phyloP scores from a whole-genome alignment of 2,329 filamentous ascomycete genomes.

The Emergomyces pasteurianus region DNA sequence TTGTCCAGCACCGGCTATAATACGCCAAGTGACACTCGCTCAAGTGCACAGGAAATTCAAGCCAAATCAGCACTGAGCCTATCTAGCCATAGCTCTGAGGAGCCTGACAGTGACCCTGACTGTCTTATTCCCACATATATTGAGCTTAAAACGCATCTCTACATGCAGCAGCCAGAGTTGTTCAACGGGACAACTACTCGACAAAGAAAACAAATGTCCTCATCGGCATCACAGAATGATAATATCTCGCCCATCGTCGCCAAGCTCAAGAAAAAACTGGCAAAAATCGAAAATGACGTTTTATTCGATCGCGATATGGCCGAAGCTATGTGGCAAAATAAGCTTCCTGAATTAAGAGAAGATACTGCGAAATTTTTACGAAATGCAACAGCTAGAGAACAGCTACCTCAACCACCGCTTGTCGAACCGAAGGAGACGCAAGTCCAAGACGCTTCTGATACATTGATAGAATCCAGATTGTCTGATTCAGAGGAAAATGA shows the following conservation, averaged over 20 bases:
- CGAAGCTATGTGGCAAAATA: conserved; percentile 52
- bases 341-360: conserved; percentile 42
- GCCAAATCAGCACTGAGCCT: background rate
- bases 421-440: conserved; percentile 13
- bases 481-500: conserved; percentile 17
- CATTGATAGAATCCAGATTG: background rate
- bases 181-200: conserved; percentile 29
- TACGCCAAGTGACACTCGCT: conserved; percentile 3
- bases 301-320: conserved; percentile 59
- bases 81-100: conserved; percentile 11
- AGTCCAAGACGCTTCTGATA: conserved; percentile 39
- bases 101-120: conserved; percentile 57
- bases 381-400: background rate
- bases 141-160: conserved; percentile 58
- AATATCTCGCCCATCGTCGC: conserved; percentile 36
- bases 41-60: background rate
- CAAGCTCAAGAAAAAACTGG: conserved; percentile 61
- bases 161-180: conserved; percentile 45
- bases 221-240: conserved; percentile 28
- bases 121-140: conserved; percentile 66
- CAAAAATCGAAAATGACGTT: conserved; percentile 64
- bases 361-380: conserved; percentile 39
- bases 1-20: conserved; percentile 5
- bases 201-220: conserved; percentile 8
- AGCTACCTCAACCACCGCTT: background rate